These are phyloP conservation scores for Mycothermus thermophilus DNA, from an alignment of 495 filamentous ascomycete species.

Conservation along the genomic window DNA sequence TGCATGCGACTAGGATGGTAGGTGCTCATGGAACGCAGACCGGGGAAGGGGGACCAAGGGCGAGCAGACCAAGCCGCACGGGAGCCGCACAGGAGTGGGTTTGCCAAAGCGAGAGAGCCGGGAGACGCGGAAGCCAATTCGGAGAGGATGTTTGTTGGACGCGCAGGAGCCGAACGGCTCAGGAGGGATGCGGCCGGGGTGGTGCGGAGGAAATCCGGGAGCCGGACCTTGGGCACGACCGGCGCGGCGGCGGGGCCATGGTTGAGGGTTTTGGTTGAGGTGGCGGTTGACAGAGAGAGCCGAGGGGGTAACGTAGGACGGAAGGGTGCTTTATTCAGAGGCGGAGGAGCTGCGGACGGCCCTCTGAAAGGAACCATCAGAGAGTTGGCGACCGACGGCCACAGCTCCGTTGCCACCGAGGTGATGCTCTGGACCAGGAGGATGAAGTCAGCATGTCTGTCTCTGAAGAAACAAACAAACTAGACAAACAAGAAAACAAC, in stretches of 20 bases:
- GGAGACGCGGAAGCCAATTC: constrained; percentile 18
- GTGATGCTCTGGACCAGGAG: constrained; percentile 27
- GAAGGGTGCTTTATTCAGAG: constrained; percentile 1
- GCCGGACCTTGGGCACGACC: constrained; percentile 10
- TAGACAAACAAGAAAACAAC: constrained; percentile 2
- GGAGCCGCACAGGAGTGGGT: constrained; percentile 22
- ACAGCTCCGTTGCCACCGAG: constrained; percentile 38
- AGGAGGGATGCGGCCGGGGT: constrained; percentile 6
- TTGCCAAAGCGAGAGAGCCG: constrained; percentile 21
- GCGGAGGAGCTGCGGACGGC: constrained; percentile 3
- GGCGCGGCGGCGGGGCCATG: not conserved
- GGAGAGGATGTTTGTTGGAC: constrained; percentile 15
- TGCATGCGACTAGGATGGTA: constrained; percentile 12
- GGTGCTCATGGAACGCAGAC: constrained; percentile 18
- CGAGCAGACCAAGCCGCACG: constrained; percentile 13
- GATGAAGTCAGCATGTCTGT: not conserved
- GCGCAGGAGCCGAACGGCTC: constrained; percentile 7
- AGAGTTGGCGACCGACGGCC: constrained; percentile 40
- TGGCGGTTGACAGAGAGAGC: constrained; percentile 6
- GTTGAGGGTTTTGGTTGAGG: not conserved
- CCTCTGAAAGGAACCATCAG: constrained; percentile 31
- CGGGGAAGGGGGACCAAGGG: constrained; percentile 10
- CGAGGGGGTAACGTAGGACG: constrained; percentile 1
- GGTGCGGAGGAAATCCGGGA: constrained; percentile 31
- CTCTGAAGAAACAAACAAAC: not conserved